Percentiles rank a stretch among this genome's conserved stretches.
phyloP scores from a whole-genome alignment of 768 basidiomycete species.

The Podaxis mareebaensis region DNA sequence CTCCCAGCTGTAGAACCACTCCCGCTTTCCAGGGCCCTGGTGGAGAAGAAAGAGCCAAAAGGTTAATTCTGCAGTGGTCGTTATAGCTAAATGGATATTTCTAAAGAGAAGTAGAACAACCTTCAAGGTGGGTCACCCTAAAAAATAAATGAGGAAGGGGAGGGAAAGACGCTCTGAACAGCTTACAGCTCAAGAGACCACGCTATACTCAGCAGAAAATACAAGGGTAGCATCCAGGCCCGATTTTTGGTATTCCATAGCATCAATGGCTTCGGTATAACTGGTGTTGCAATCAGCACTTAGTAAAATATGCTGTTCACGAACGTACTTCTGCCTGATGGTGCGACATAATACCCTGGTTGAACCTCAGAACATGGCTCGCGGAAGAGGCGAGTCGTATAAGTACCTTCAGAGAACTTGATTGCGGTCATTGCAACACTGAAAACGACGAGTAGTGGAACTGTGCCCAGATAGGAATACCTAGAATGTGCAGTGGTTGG shows the following conservation, averaged over 20 bases:
- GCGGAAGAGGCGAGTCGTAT: not conserved
- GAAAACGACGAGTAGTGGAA: slow-evolving; percentile 68
- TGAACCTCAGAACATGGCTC: not conserved
- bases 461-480: slow-evolving; percentile 77
- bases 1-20: slow-evolving; percentile 84
- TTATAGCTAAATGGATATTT: not conserved
- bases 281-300: slow-evolving; percentile 31
- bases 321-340: slow-evolving; percentile 35
- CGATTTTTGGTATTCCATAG: slow-evolving; percentile 47
- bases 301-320: not conserved
- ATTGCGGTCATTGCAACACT: slow-evolving; percentile 59
- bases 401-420: slow-evolving; percentile 73
- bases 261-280: slow-evolving; percentile 56
- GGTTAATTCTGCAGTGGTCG: slow-evolving; percentile 53
- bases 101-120: slow-evolving; percentile 30
- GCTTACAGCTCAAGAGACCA: slow-evolving; percentile 81
- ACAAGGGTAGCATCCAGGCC: slow-evolving; percentile 65
- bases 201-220: slow-evolving; percentile 67
- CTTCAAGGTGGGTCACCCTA: slow-evolving; percentile 83
- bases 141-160: not conserved
- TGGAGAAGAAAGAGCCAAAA: slow-evolving; percentile 86
- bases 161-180: slow-evolving; percentile 4
- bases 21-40: slow-evolving; percentile 67
- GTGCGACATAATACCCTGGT: slow-evolving; percentile 40
- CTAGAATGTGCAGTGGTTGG: slow-evolving; percentile 32